phyloP scores from a whole-genome alignment of 139 green algal species.

The Mesostigma viride region DNA sequence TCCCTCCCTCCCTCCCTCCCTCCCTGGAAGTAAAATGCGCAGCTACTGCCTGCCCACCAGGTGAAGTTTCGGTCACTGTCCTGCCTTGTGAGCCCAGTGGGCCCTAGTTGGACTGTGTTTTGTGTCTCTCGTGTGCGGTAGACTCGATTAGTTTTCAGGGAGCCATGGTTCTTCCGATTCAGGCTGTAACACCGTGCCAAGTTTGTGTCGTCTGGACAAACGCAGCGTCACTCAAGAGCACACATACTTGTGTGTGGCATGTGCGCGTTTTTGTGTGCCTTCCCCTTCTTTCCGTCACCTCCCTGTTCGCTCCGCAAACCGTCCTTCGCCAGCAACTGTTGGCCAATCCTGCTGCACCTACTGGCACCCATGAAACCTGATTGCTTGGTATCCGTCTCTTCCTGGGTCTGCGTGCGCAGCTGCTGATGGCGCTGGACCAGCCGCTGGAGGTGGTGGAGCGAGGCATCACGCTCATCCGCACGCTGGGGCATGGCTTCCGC shows the following conservation, averaged over 20 bases:
- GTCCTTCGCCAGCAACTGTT: too few relatives aligned
- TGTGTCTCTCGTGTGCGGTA: conserved; percentile 22
- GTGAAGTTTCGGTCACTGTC: background rate
- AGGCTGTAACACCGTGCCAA: too few relatives aligned
- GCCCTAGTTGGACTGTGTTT: background rate
- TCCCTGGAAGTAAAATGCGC: background rate
- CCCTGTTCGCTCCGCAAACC: background rate
- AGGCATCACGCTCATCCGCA: conserved; percentile 56
- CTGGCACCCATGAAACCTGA: background rate
- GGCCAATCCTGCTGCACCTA: too few relatives aligned
- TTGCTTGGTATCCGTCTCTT: background rate
- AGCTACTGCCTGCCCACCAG: background rate
- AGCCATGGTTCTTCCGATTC: too few relatives aligned
- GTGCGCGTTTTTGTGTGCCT: too few relatives aligned
- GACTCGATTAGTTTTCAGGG: too few relatives aligned
- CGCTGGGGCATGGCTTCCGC: too few relatives aligned
- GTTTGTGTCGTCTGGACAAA: too few relatives aligned
- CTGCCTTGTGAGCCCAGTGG: conserved; percentile 10
- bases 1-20: too few relatives aligned
- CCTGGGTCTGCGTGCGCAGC: conserved; percentile 19
- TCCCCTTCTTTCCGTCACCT: too few relatives aligned
- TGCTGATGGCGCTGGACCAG: conserved; percentile 29
- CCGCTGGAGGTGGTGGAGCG: conserved; percentile 55
- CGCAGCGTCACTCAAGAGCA: too few relatives aligned
- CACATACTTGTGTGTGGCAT: too few relatives aligned